Conservation (phyloP, 2,329 filamentous ascomycete species). For the Cercospora zeina region DNA sequence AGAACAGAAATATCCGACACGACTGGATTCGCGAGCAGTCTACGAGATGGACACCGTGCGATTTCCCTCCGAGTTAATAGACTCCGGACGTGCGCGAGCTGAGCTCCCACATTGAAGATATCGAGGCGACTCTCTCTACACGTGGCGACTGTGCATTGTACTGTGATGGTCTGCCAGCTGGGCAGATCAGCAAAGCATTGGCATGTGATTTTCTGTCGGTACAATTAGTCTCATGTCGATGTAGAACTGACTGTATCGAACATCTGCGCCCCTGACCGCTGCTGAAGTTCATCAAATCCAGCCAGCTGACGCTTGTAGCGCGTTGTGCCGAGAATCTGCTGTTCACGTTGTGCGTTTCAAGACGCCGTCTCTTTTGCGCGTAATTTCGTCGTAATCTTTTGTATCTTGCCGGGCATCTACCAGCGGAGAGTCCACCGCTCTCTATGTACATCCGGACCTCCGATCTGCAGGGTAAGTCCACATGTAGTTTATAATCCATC, state of each 20-base stretch:
- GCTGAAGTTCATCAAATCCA: background rate
- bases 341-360: background rate
- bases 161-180: background rate
- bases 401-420: background rate
- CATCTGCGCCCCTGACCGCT: too few species aligned
- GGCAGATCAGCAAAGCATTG: background rate
- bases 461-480: background rate
- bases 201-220: background rate
- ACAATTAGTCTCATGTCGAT: background rate
- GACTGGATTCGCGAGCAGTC: background rate
- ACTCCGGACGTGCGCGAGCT: background rate
- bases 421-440: background rate
- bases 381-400: background rate
- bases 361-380: background rate
- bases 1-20: background rate
- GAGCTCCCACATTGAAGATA: background rate
- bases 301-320: background rate
- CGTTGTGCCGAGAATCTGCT: background rate
- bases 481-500: conserved; percentile 17
- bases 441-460: background rate
- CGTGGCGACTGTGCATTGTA: background rate
- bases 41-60: background rate
- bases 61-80: background rate
- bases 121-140: background rate
- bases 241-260: background rate